Base-by-base conservation (phyloP, 1,284 basidiomycete genomes). In the Ganoderma lingzhi region DNA sequence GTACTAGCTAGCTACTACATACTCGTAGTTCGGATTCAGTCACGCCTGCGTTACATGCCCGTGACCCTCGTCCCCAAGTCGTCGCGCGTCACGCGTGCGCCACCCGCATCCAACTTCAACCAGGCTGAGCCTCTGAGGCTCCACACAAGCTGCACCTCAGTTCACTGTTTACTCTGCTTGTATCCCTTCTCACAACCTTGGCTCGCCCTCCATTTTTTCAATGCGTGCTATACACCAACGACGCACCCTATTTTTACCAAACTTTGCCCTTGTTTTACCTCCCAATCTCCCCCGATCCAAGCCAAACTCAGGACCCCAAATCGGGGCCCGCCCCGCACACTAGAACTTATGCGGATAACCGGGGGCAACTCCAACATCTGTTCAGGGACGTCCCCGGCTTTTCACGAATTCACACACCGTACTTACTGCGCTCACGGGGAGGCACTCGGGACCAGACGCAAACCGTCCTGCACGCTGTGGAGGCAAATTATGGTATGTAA, bases 21-120 rank as follows among this genome's bases (percentile, higher is more conserved):
- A 51, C 60, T 37, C 9, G 37, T 67, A 19, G 71, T 71, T 71
- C 67, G 64, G 53, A 58, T 73, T 73, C 67, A 4, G 71, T 72
- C 69, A 72, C 71, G 14, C 12, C 28, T 68, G 59, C 69, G 71
- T 73, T 62, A 73, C 71, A 39, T 15, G 8, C 62, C 44, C 51
- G 70, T 71, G 67, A 68, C 70, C 63, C 39, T 51, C 69, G 59
- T 58, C 55, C 19, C 32, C 12, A 23, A 23, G 23, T 30, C 42
- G 19, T 12, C 23, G 14, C 60, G 9, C 19, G 59, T 19, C 23
- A 12, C 59, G 30, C 6, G 14, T 35, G 14, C n/a, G 19, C 10
- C 37, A 19, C 35, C 55, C 8, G 17, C 37, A 19, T 58, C 55
- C 8, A 35, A 17, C 32, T 39, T 39, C 4, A 23, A 23, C 23